These are phyloP conservation scores for Lactarius evosmus DNA, from an alignment of 768 basidiomycete species.

Conservation along the genomic window DNA sequence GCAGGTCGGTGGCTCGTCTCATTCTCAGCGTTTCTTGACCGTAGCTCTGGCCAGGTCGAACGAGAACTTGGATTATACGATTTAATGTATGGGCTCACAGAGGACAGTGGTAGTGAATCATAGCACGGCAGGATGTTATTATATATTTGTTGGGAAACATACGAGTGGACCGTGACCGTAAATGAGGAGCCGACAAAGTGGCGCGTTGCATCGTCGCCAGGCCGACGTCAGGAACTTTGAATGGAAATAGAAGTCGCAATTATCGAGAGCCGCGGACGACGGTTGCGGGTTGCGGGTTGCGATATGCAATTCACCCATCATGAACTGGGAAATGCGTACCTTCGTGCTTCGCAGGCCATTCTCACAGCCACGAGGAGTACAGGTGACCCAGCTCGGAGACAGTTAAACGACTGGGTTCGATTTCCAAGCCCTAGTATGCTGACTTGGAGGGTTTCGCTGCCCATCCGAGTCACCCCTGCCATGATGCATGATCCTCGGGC, in stretches of 20 bases:
- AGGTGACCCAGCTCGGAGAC: not conserved
- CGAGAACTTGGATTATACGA: conserved; percentile 50
- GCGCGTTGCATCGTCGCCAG: not conserved
- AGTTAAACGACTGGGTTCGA: not conserved
- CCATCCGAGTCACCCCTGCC: not conserved
- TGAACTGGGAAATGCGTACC: not conserved
- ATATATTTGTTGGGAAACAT: too few relatives aligned
- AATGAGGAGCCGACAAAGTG: not conserved
- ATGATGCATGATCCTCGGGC: not conserved
- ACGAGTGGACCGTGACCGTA: not conserved
- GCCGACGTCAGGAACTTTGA: not conserved
- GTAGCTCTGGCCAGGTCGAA: conserved; percentile 48
- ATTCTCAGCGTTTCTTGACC: conserved; percentile 1
- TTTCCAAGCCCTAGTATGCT: not conserved
- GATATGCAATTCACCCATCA: not conserved
- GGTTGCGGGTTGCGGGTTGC: too few relatives aligned
- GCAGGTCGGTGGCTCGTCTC: conserved; percentile 42
- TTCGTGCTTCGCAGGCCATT: too few relatives aligned
- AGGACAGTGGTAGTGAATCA: not conserved
- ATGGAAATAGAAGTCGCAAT: not conserved
- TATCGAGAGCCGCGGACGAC: not conserved
- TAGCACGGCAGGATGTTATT: too few relatives aligned
- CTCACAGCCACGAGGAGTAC: not conserved
- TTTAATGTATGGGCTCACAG: conserved; percentile 40
- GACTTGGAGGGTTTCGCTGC: not conserved